Conservation (phyloP, 1,139 yeast species). For the Hanseniaspora sp. region DNA sequence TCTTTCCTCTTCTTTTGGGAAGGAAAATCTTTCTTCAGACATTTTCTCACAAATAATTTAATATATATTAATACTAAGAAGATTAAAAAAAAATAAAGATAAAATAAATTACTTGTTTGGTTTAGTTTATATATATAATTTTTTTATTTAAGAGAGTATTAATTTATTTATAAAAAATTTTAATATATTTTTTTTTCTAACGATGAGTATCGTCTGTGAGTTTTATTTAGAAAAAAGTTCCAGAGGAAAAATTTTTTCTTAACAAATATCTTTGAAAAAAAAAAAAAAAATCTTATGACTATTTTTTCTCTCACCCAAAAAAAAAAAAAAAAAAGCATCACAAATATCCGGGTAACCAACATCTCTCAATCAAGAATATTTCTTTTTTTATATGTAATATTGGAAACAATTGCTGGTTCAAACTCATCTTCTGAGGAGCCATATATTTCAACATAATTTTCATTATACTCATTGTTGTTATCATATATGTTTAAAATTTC, state of each 20-base stretch:
- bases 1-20: slow-evolving; percentile 81
- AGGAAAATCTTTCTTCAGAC: slow-evolving; percentile 35
- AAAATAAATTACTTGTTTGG: slow-evolving; percentile 2
- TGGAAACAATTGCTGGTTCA: slow-evolving; percentile 21
- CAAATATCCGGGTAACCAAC: background rate
- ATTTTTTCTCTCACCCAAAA: no score
- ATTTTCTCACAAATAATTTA: slow-evolving; percentile 16
- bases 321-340: no score
- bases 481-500: background rate
- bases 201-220: no score
- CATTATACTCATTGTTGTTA: slow-evolving; percentile 10
- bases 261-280: no score
- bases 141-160: slow-evolving; percentile 12
- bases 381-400: slow-evolving; percentile 14
- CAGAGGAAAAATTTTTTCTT: no score
- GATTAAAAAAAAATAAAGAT: background rate
- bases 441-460: slow-evolving; percentile 14
- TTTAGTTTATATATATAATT: background rate
- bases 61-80: background rate
- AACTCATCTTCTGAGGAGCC: slow-evolving; percentile 20
- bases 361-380: background rate
- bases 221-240: no score
- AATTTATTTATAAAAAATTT: no score
- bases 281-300: no score
- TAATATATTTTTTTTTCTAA: no score